Percentiles rank a stretch among this genome's conserved stretches.
phyloP scores from a whole-genome alignment of 202 grass and related monocot genomes.

The Musa balbisiana region DNA sequence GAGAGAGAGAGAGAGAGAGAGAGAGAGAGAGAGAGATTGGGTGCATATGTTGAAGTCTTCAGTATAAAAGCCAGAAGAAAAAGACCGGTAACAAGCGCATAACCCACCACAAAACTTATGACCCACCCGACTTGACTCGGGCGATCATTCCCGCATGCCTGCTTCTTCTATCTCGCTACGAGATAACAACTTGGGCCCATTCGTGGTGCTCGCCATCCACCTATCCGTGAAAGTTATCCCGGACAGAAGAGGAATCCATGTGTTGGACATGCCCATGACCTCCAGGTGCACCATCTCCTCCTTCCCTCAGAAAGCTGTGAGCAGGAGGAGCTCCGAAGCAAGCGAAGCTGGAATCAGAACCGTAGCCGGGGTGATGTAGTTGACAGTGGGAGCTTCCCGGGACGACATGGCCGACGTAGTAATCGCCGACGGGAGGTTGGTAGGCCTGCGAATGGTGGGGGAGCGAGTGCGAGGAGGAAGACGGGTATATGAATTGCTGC shows the following conservation, averaged over 20 bases:
- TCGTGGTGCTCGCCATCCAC: no score
- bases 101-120: neutral
- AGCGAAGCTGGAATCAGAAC: slow-evolving; percentile 26
- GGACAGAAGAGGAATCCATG: slow-evolving; percentile 20
- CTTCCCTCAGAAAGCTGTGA: slow-evolving; percentile 17
- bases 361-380: slow-evolving; percentile 25
- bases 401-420: slow-evolving; percentile 68
- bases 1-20: neutral
- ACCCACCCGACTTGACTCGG: neutral
- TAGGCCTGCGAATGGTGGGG: slow-evolving; percentile 34
- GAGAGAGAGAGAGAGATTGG: neutral
- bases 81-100: neutral
- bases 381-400: slow-evolving; percentile 32
- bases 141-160: neutral
- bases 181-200: neutral
- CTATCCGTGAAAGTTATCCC: slow-evolving; percentile 10
- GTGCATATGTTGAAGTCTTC: neutral
- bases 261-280: slow-evolving; percentile 33
- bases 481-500: slow-evolving; percentile 43
- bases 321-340: slow-evolving; percentile 29
- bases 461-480: slow-evolving; percentile 40
- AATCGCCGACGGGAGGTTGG: slow-evolving; percentile 42
- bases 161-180: neutral
- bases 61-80: neutral
- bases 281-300: slow-evolving; percentile 19